Base-by-base conservation (phyloP, 1,284 basidiomycete species). In the Ustilago tritici region DNA sequence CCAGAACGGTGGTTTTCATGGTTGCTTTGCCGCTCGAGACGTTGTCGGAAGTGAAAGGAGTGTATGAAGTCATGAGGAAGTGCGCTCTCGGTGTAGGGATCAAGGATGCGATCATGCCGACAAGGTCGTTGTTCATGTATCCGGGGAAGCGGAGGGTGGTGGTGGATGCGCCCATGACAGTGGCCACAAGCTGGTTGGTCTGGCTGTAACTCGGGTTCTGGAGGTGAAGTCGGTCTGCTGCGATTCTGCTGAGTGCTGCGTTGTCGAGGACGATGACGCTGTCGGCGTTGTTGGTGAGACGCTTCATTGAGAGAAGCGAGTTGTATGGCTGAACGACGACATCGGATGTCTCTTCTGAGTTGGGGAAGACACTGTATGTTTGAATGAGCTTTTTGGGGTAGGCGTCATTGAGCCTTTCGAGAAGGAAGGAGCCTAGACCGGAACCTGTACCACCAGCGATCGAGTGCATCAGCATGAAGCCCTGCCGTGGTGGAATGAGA, bases 1-100 rank as follows among this genome's bases (percentile, higher is more conserved):
- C 97, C 10, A 99, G 90, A 0, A 99, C 84, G 19, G 84, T 82
- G 40, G 84, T 86, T 71, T 86, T 86, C 78, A 83, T 84, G 4
- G 84, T 85, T 14, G 79, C 79, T 57, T 85, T 85, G 57, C 84
- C 84, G 14, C 84, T 81, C 28, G 84, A 82, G 43, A 85, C 81
- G 31, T 82, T 85, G 87, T 98, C 96, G 72, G 93, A 93, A 1
- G 95, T 98, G 87, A 99, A 99, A 0, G 97, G 96, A 4, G 97
- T 99, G 84, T 99, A 99, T 17, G 94, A 95, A n/a, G 97, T 99
- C 93, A 96, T 98, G 67, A 99, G 90, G 90, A 99, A 99, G 88
- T 99, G 97, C 83, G 95, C 98, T 61, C 96, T 90, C n/a, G 97
- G 96, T 11, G 97, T 99, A 3, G 97, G 97, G 79, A 99, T 98